phyloP scores from a whole-genome alignment of 768 basidiomycete species.

The Kwoniella botswanensis region DNA sequence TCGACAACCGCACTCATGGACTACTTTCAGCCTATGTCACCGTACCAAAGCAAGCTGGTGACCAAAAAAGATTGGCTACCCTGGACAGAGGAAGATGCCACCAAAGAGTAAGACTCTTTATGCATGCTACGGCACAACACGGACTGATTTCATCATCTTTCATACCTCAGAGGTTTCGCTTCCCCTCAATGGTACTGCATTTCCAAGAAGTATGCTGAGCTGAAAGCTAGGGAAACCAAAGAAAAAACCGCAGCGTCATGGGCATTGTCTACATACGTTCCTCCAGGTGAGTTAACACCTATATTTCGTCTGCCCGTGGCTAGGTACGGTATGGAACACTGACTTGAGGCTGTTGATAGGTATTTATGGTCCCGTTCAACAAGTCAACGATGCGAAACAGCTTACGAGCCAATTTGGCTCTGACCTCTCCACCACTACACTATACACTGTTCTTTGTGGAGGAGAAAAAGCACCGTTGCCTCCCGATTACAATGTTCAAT shows the following conservation, averaged over 20 bases:
- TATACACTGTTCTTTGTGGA: conserved; percentile 11
- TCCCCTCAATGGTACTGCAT: conserved; percentile 40
- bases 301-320: background rate
- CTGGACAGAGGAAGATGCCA: conserved; percentile 36
- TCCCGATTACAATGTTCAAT: conserved; percentile 15
- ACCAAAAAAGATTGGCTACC: conserved; percentile 52
- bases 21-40: conserved; percentile 22
- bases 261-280: conserved; percentile 37
- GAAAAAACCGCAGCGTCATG: conserved; percentile 25
- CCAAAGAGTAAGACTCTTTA: conserved; percentile 32
- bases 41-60: conserved; percentile 35
- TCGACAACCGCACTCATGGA: conserved; percentile 40
- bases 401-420: conserved; percentile 4
- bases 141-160: background rate
- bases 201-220: conserved; percentile 50
- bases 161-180: background rate
- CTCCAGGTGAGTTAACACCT: conserved; percentile 31
- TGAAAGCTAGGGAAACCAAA: conserved; percentile 33
- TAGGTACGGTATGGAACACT: background rate
- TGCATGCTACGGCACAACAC: background rate
- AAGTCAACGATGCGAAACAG: conserved; percentile 16
- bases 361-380: conserved; percentile 42
- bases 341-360: conserved; percentile 7
- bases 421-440: conserved; percentile 26
- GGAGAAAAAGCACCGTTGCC: conserved; percentile 25